Percentiles rank a stretch among this genome's conserved stretches.
Conservation (phyloP, 352 stramenopile genomes). For the Globisporangium alternatum region DNA sequence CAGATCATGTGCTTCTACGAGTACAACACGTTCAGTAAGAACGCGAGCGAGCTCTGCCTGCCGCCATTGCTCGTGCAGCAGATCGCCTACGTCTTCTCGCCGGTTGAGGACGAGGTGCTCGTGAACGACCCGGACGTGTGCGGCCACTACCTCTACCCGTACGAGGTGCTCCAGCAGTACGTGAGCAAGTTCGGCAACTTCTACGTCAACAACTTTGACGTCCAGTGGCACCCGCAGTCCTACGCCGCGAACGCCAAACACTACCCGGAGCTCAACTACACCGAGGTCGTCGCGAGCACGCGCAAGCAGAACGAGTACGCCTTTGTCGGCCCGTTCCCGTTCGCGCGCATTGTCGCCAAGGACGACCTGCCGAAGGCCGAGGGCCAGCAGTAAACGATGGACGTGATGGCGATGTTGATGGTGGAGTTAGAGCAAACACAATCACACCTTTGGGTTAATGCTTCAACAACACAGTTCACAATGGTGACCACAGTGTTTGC, state of each 20-base stretch:
- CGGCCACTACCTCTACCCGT: conserved; percentile 76
- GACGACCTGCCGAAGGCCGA: conserved; percentile 19
- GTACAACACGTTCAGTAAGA: conserved; percentile 42
- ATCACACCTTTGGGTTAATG: background rate
- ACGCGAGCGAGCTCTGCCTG: conserved; percentile 59
- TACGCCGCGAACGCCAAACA: conserved; percentile 49
- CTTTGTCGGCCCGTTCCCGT: conserved; percentile 67
- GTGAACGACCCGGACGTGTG: conserved; percentile 66
- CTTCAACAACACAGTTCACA: background rate
- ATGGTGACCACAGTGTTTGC: background rate
- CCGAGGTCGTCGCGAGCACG: conserved; percentile 53
- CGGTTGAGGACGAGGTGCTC: conserved; percentile 44
- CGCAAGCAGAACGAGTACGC: conserved; percentile 62
- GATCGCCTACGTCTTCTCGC: conserved; percentile 57
- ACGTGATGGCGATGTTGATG: background rate
- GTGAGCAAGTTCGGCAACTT: conserved; percentile 56
- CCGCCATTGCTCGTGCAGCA: conserved; percentile 53
- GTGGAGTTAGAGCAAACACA: background rate
- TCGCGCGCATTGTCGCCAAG: conserved; percentile 51
- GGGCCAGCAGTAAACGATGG: background rate
- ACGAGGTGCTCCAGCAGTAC: conserved; percentile 61
- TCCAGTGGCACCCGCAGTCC: conserved; percentile 67
- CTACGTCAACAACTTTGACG: conserved; percentile 70
- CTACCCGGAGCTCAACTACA: conserved; percentile 59
- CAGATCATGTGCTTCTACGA: conserved; percentile 69